Percentiles rank a stretch among this genome's conserved stretches.
Evolutionary conservation across 2,329 filamentous ascomycete species (phyloP).

Genomic region (Apiospora koreana): DNA sequence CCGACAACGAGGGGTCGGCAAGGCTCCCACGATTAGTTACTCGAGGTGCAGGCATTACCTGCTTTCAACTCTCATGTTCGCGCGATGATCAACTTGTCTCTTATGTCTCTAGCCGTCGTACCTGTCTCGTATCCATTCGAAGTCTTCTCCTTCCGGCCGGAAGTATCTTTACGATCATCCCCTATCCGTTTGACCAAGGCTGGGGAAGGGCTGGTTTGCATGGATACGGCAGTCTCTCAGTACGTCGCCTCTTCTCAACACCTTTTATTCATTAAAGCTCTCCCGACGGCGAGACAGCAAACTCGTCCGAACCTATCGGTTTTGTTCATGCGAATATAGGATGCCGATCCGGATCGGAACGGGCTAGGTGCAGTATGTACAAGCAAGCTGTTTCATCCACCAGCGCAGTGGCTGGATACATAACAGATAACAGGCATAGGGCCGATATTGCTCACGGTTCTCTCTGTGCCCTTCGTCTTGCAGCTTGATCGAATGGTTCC

Average conservation of each 20-base stretch:
- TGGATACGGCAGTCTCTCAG: background rate
- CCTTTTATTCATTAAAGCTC: background rate
- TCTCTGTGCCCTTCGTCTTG: background rate
- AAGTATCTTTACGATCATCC: background rate
- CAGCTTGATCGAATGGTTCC: background rate
- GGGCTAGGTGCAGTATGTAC: background rate
- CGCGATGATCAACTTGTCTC: background rate
- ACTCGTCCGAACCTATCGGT: background rate
- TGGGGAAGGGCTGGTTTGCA: background rate
- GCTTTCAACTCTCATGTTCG: background rate
- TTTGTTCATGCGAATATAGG: background rate
- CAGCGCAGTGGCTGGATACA: slow-evolving; percentile 3
- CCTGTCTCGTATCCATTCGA: background rate
- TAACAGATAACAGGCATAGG: background rate
- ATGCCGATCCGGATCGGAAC: background rate
- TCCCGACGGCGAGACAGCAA: background rate
- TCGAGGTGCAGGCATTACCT: background rate
- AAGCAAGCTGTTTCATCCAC: slow-evolving; percentile 9
- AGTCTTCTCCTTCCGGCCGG: background rate
- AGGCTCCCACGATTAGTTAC: slow-evolving; percentile 6
- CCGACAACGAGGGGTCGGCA: background rate
- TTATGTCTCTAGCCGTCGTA: background rate
- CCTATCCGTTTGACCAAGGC: background rate
- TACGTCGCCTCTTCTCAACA: background rate
- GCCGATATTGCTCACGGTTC: background rate